Conservation (phyloP, 306 rosid species). For the Casuarina cunninghamiana region DNA sequence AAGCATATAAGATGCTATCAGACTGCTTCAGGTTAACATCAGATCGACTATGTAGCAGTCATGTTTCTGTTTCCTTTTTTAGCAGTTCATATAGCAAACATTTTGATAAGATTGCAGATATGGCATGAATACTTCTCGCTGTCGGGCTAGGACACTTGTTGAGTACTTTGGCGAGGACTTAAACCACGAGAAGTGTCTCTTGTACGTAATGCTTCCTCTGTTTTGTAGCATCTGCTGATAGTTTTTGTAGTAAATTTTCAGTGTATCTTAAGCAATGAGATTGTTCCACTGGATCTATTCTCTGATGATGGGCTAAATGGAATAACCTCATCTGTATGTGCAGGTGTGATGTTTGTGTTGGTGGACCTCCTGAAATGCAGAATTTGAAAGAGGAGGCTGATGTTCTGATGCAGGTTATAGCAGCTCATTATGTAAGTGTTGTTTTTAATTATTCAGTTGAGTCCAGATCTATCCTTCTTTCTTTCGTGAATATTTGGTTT, state of each 20-base stretch:
- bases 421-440: constrained; percentile 52
- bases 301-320: not conserved
- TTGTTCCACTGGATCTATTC: not conserved
- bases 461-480: not conserved
- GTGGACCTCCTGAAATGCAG: constrained; percentile 74
- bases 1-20: constrained; percentile 76
- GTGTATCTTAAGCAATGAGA: not conserved
- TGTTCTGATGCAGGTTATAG: constrained; percentile 60
- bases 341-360: constrained; percentile 86
- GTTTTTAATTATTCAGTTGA: not conserved
- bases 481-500: not conserved
- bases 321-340: constrained; percentile 14
- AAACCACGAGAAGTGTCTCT: constrained; percentile 56
- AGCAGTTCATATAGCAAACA: not conserved
- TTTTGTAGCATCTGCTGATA: constrained; percentile 20
- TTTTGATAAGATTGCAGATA: constrained; percentile 50
- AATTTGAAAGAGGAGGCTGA: constrained; percentile 75
- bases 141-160: constrained; percentile 80
- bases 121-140: constrained; percentile 77
- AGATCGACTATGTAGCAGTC: constrained; percentile 23
- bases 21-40: constrained; percentile 87
- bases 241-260: constrained; percentile 5
- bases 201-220: constrained; percentile 53
- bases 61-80: constrained; percentile 1
- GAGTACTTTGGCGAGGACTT: constrained; percentile 88